Conservation (phyloP, 192 early-diverging fungal species). For the Coemansia sp. region DNA sequence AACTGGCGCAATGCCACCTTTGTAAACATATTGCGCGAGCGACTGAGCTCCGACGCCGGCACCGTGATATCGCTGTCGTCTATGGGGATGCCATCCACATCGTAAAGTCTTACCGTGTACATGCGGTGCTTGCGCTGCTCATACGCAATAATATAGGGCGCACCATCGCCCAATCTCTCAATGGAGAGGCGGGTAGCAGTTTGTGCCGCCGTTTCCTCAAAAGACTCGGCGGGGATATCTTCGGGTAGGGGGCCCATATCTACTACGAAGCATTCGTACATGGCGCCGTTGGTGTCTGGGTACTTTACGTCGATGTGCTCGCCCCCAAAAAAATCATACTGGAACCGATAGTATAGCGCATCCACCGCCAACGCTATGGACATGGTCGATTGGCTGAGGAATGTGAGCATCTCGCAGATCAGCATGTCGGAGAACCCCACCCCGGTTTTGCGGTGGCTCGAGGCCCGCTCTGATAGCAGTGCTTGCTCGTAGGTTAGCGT, state of each 20-base stretch:
- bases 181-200: constrained; percentile 17
- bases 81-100: constrained; percentile 35
- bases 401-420: constrained; percentile 43
- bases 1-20: constrained; percentile 51
- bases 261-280: constrained; percentile 52
- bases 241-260: constrained; percentile 19
- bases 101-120: constrained; percentile 41
- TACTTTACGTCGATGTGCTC: constrained; percentile 54
- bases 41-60: constrained; percentile 34
- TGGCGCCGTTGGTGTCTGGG: constrained; percentile 34
- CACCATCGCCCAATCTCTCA: constrained; percentile 23
- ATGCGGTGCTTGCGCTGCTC: constrained; percentile 32
- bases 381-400: constrained; percentile 43
- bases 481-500: constrained; percentile 83
- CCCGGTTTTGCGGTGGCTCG: constrained; percentile 61
- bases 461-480: constrained; percentile 68
- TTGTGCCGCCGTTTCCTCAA: background rate
- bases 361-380: constrained; percentile 35
- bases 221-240: background rate
- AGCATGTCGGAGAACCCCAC: constrained; percentile 76
- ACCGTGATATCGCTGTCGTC: constrained; percentile 49
- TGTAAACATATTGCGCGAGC: constrained; percentile 51
- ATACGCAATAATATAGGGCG: constrained; percentile 17
- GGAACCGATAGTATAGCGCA: constrained; percentile 40
- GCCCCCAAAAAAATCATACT: constrained; percentile 36